Evolutionary conservation across 2,329 filamentous ascomycete species (phyloP), one percentile per base, ranked within the genome.

Genomic region (Aspergillus sclerotialis): DNA sequence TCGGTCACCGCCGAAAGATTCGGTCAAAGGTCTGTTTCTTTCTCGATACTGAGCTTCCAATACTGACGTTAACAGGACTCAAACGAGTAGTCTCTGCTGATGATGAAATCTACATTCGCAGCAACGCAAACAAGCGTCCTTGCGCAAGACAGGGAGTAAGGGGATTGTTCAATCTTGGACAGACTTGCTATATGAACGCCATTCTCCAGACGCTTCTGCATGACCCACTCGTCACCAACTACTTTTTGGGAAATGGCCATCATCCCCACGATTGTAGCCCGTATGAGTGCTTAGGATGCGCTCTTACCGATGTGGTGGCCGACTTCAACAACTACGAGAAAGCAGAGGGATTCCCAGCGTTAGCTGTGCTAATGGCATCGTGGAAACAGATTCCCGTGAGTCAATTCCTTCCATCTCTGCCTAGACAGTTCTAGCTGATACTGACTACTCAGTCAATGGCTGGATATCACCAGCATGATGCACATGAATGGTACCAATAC

Each of bases 111-210:
- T 88, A 85, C 49, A 82, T 94, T 44, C 75, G 79, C 26, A 72
- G 72, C 40, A 93, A 95, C 55, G 89, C 88, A 9, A 81, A 76
- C 17, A 76, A 80, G 37, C 81, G 85, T 5, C 84, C 87, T 9
- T 95, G 90, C 56, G 80, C 85, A 37, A 88, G 87, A 12, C 88
- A 83, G 46, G 90, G 92, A 7, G 76, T 95, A 25, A 80, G 92
- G 23, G 90, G 90, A 19, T 82, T 98, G 40, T 95, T 94, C 63
- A 98, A 96, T 55, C 90, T 94, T 58, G 92, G 90, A n/a, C 88
- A 93, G 38, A 96, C 92, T 8, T 98, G 90, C 67, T 98, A 95
- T 63, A 90, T 96, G 73, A 94, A 92, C 50, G 90, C 95, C 18
- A 88, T 96, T 30, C 72, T 98, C 11, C 92, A 96, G 60, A 88